Percentiles rank a stretch among this genome's conserved stretches.
Conservation (phyloP, 768 basidiomycete species). For the Naganishia randhawae region DNA sequence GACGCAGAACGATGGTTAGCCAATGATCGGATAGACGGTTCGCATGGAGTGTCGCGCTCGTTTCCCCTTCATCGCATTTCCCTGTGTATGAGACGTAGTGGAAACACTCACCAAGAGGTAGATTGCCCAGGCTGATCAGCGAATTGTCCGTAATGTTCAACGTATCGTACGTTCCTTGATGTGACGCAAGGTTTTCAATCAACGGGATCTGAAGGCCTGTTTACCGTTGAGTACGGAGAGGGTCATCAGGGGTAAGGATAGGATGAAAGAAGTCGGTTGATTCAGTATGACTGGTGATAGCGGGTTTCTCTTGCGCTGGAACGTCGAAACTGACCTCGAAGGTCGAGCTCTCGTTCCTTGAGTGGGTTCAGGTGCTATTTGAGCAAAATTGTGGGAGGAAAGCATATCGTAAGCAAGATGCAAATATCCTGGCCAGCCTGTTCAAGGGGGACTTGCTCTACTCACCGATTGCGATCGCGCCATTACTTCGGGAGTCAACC, state of each 20-base stretch:
- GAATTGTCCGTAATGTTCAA: constrained; percentile 51
- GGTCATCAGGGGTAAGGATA: not conserved
- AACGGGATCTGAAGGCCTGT: constrained; percentile 48
- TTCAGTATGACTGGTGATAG: constrained; percentile 8
- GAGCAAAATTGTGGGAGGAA: not conserved
- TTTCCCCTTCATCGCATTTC: too few species aligned
- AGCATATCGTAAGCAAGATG: not conserved
- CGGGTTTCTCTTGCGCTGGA: not conserved
- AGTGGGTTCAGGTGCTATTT: constrained; percentile 47
- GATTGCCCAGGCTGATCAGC: constrained; percentile 47
- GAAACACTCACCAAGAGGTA: constrained; percentile 43
- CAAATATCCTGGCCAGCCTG: not conserved
- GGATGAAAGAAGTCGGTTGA: not conserved
- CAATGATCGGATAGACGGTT: not conserved
- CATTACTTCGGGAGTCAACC: constrained; percentile 49
- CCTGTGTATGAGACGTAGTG: not conserved
- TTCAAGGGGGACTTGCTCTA: not conserved
- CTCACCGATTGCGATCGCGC: constrained; percentile 26
- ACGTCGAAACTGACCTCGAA: constrained; percentile 43
- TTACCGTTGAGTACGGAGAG: not conserved
- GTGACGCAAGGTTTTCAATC: constrained; percentile 50
- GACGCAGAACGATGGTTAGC: not conserved
- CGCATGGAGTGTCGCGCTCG: too few species aligned
- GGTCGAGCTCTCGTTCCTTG: constrained; percentile 49
- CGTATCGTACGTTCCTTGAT: constrained; percentile 50